These are phyloP conservation scores for Mucor circinelloides DNA, from an alignment of 371 early-diverging fungal genomes.

Conservation along the genomic window DNA sequence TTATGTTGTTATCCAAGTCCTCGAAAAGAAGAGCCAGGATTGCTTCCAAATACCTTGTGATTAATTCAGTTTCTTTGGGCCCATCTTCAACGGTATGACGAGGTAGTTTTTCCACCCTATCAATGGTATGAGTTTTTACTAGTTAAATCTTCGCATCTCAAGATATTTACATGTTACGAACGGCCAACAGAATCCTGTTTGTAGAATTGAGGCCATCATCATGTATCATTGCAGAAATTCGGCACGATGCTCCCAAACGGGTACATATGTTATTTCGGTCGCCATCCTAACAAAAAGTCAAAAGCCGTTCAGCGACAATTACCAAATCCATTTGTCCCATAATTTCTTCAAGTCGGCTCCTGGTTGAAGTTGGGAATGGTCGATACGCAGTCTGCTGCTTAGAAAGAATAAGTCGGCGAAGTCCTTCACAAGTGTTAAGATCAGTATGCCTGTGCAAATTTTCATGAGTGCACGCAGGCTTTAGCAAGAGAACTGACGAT, in stretches of 20 bases:
- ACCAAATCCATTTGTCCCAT: conserved; percentile 9
- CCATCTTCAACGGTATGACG: conserved; percentile 17
- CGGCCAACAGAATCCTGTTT: conserved; percentile 24
- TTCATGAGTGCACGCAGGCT: conserved; percentile 8
- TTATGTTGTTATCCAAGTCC: conserved; percentile 24
- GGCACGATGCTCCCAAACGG: conserved; percentile 16
- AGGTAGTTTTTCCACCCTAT: conserved; percentile 26
- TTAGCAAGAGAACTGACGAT: conserved; percentile 11
- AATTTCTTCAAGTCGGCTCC: conserved; percentile 4
- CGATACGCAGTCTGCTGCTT: conserved; percentile 4
- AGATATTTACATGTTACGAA: conserved; percentile 25
- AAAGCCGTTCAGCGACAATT: not conserved
- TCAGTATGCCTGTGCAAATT: conserved; percentile 11
- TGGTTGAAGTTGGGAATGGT: conserved; percentile 12
- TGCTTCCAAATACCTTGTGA: conserved; percentile 24
- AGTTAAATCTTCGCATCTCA: conserved; percentile 4
- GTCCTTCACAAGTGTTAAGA: conserved; percentile 5
- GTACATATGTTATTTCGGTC: conserved; percentile 19
- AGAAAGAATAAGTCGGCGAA: conserved; percentile 5
- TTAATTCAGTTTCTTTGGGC: conserved; percentile 26
- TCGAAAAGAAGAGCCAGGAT: conserved; percentile 26
- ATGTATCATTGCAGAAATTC: conserved; percentile 21
- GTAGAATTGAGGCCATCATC: conserved; percentile 12
- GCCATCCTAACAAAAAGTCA: conserved; percentile 14
- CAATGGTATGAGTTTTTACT: conserved; percentile 13